These are phyloP conservation scores for Triticum urartu DNA, from an alignment of 176 grass and related monocot species.

Conservation along the genomic window DNA sequence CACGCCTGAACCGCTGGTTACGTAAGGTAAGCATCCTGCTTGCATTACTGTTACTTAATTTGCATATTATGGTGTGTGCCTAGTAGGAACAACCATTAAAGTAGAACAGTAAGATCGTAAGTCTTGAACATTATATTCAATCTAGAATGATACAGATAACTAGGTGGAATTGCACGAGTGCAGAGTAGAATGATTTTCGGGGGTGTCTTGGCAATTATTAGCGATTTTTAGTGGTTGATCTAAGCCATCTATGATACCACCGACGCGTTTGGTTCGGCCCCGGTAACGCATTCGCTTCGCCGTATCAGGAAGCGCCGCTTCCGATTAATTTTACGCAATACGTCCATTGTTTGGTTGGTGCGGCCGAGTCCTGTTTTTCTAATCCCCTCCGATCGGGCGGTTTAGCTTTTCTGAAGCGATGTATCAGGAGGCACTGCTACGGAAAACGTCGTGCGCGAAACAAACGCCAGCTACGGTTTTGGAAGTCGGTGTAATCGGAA, in stretches of 20 bases:
- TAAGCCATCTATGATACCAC: neutral
- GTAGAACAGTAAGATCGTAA: neutral
- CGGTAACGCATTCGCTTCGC: no score
- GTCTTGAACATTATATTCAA: neutral
- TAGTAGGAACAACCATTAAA: neutral
- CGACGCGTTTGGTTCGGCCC: no score
- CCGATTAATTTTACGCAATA: no score
- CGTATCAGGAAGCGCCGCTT: no score
- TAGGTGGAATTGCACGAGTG: constrained; percentile 15
- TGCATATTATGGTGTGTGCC: constrained; percentile 3
- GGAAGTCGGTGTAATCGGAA: no score
- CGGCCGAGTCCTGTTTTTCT: no score
- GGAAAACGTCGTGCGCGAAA: no score
- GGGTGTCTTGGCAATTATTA: neutral
- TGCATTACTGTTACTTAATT: neutral
- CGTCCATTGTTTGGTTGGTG: no score
- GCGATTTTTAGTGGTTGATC: constrained; percentile 5
- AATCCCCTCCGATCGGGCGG: no score
- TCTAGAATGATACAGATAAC: constrained; percentile 7
- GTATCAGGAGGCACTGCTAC: no score
- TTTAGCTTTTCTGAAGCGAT: no score
- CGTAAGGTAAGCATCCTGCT: constrained; percentile 61
- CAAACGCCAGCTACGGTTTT: no score
- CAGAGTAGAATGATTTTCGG: neutral
- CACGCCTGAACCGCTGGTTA: constrained; percentile 89